Evolutionary conservation across 2,329 filamentous ascomycete species (phyloP).

Genomic region (Alternaria hordeiaustralica): DNA sequence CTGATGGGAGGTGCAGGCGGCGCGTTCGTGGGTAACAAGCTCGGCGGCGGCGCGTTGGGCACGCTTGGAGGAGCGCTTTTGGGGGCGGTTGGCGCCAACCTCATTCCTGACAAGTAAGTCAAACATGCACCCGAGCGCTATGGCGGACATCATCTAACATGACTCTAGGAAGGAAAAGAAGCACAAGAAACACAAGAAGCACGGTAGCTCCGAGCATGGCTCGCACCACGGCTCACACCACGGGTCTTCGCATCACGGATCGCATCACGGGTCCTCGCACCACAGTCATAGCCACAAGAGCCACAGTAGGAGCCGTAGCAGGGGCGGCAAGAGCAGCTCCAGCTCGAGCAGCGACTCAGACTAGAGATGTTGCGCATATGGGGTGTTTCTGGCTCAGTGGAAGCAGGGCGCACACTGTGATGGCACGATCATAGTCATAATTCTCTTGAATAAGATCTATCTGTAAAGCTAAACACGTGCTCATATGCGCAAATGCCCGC

Average conservation of each 20-base stretch:
- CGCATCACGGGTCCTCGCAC: slow-evolving; percentile 2
- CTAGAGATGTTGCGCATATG: slow-evolving; percentile 16
- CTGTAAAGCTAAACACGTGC: not conserved
- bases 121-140: not conserved
- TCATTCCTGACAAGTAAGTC: slow-evolving; percentile 54
- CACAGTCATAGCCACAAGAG: slow-evolving; percentile 33
- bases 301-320: slow-evolving; percentile 42
- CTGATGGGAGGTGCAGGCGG: slow-evolving; percentile 61
- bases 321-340: slow-evolving; percentile 39
- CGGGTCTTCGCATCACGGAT: slow-evolving; percentile 10
- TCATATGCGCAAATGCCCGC: not conserved
- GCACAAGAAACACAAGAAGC: slow-evolving; percentile 48
- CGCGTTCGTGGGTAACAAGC: slow-evolving; percentile 62
- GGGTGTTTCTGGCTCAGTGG: not conserved
- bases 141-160: not conserved
- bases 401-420: not conserved
- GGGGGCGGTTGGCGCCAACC: slow-evolving; percentile 63
- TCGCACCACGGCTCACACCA: slow-evolving; percentile 26
- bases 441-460: not conserved
- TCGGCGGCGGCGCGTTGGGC: slow-evolving; percentile 60
- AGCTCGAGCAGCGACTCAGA: slow-evolving; percentile 48
- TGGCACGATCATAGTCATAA: not conserved
- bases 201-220: slow-evolving; percentile 38
- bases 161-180: slow-evolving; percentile 31
- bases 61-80: slow-evolving; percentile 60